Conservation (phyloP, 2,329 filamentous ascomycete genomes). For the Colletotrichum tamarilloi region DNA sequence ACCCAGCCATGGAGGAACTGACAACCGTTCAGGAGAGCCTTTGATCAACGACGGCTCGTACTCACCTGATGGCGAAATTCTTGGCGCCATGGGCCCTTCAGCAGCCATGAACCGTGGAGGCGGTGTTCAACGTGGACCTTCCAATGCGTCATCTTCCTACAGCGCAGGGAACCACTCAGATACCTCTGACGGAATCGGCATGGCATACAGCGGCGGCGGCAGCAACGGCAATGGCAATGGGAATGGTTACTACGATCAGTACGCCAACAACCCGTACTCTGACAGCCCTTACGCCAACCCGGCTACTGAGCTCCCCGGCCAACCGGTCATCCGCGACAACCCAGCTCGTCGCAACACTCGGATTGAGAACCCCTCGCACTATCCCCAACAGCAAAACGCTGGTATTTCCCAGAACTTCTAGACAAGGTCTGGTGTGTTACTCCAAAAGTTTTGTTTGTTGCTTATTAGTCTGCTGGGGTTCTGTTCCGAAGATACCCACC, state of each 20-base stretch:
- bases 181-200: constrained; percentile 65
- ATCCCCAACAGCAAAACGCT: constrained; percentile 91
- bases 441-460: constrained; percentile 15
- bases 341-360: constrained; percentile 91
- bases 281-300: constrained; percentile 53
- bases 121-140: constrained; percentile 88
- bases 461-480: constrained; percentile 22
- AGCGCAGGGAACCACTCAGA: constrained; percentile 84
- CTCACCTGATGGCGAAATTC: constrained; percentile 81
- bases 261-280: constrained; percentile 67
- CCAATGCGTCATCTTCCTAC: constrained; percentile 96
- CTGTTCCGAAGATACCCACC: constrained; percentile 33
- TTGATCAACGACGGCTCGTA: constrained; percentile 64
- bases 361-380: constrained; percentile 91
- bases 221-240: constrained; percentile 50
- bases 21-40: constrained; percentile 76
- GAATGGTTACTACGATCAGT: constrained; percentile 68
- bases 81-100: constrained; percentile 83
- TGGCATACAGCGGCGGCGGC: constrained; percentile 51
- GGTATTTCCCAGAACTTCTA: constrained; percentile 98
- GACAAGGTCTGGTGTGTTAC: not conserved
- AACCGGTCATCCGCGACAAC: constrained; percentile 93
- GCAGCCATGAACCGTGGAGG: constrained; percentile 71
- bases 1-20: constrained; percentile 72
- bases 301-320: constrained; percentile 59